Evolutionary conservation across 2,329 filamentous ascomycete species (phyloP).

Genomic region (Plenodomus lindquistii): DNA sequence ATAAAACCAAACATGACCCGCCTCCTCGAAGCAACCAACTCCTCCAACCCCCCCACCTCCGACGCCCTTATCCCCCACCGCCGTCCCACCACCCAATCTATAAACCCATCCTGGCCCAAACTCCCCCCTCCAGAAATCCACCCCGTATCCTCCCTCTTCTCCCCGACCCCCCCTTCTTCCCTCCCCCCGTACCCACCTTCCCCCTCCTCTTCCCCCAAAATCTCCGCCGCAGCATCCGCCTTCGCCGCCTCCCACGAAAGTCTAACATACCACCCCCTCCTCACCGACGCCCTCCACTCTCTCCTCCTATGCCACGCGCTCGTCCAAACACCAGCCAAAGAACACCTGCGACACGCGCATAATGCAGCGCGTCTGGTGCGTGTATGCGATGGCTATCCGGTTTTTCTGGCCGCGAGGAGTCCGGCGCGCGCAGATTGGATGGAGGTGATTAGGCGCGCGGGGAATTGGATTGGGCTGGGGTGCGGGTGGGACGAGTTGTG

Average conservation of each 20-base stretch:
- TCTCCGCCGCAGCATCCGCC: slow-evolving; percentile 40
- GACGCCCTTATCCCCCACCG: slow-evolving; percentile 53
- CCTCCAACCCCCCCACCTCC: slow-evolving; percentile 26
- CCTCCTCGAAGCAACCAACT: slow-evolving; percentile 29
- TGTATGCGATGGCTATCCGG: slow-evolving; percentile 76
- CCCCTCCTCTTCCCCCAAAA: slow-evolving; percentile 31
- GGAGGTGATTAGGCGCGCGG: slow-evolving; percentile 68
- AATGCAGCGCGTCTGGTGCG: slow-evolving; percentile 78
- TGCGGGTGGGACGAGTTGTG: no score
- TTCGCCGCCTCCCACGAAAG: slow-evolving; percentile 60
- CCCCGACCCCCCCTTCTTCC: slow-evolving; percentile 65
- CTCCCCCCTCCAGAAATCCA: slow-evolving; percentile 57
- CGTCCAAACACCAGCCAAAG: slow-evolving; percentile 75
- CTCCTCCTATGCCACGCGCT: slow-evolving; percentile 79
- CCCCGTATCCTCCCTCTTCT: slow-evolving; percentile 69
- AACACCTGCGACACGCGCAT: slow-evolving; percentile 77
- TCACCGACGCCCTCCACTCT: slow-evolving; percentile 78
- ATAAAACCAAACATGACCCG: slow-evolving; percentile 25
- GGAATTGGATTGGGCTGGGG: slow-evolving; percentile 75
- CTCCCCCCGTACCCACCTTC: slow-evolving; percentile 67
- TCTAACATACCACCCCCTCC: slow-evolving; percentile 78
- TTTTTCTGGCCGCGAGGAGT: slow-evolving; percentile 74
- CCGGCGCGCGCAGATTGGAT: slow-evolving; percentile 80
- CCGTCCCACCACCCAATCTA: slow-evolving; percentile 28
- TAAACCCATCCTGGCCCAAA: slow-evolving; percentile 49